Conservation (phyloP, 2,329 filamentous ascomycete species). For the Neophaeococcomyces aloes region DNA sequence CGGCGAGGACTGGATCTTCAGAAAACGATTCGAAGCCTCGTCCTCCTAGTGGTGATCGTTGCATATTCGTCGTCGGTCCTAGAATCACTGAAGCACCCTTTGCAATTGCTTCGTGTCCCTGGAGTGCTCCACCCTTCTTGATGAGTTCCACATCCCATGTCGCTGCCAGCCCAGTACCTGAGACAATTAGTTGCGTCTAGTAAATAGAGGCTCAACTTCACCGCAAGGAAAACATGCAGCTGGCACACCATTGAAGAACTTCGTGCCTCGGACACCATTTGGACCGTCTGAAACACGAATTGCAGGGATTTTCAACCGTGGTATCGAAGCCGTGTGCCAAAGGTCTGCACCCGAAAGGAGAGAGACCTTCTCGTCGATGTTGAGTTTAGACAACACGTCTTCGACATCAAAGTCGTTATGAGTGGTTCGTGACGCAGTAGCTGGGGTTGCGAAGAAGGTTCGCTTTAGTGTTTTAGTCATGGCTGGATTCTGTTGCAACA, state of each 20-base stretch:
- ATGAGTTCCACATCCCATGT: constrained; percentile 68
- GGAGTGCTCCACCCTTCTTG: constrained; percentile 56
- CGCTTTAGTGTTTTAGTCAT: not conserved
- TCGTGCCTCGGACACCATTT: constrained; percentile 58
- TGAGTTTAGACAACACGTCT: constrained; percentile 25
- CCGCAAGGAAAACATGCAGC: constrained; percentile 66
- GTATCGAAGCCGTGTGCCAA: constrained; percentile 57
- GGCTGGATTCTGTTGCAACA: too few relatives aligned
- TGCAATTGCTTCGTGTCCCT: constrained; percentile 61
- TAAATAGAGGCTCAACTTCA: not conserved
- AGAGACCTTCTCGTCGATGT: constrained; percentile 41
- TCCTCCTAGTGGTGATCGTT: constrained; percentile 71
- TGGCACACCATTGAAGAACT: constrained; percentile 57
- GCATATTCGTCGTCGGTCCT: constrained; percentile 70
- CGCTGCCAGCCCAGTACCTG: constrained; percentile 62
- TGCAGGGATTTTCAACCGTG: constrained; percentile 52
- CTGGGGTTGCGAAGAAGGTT: not conserved
- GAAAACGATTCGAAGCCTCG: constrained; percentile 81
- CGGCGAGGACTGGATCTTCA: constrained; percentile 68
- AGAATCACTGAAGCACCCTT: constrained; percentile 64
- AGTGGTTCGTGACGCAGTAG: not conserved
- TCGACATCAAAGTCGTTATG: constrained; percentile 19
- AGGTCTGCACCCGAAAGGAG: constrained; percentile 55
- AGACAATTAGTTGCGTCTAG: constrained; percentile 4
- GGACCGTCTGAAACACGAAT: constrained; percentile 60